Base-by-base conservation (phyloP, 768 basidiomycete genomes). In the Lanmaoa pseudosensibilis region DNA sequence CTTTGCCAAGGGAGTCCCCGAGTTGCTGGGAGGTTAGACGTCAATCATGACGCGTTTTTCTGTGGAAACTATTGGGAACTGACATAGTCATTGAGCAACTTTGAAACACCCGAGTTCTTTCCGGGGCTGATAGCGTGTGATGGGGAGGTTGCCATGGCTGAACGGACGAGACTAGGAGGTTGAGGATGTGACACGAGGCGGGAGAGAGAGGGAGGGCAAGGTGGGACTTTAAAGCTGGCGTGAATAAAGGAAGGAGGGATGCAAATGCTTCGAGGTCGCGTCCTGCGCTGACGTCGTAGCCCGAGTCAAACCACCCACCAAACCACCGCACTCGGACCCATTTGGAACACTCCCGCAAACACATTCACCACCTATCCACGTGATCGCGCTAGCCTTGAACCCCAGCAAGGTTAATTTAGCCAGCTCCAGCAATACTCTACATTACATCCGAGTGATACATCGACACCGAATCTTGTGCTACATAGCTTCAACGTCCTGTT, bases 1-100 rank as follows among this genome's bases (percentile, higher is more conserved):
- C 94, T 73, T 96, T 94, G 50, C 94, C 94, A n/a, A 98, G 81
- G 41, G 88, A 90, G 69, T 98, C 94, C 19, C 94, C 94, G 46
- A 98, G 83, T 94, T 98, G 94, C 93, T 95, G 60, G 34, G 23
- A 49, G 13, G 55, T 38, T 36, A 36, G 44, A 48, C 4, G 41
- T 68, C 52, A 68, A 32, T n/a, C n/a, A n/a, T 12, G 39, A 55
- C 40, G 18, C 41, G 51, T 19, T 39, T 36, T 47, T 21, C 11
- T 7, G 33, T 15, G 21, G 48, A 49, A 46, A 39, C 10, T 9
- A 33, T n/a, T 32, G 34, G 38, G 45, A 38, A 55, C 82, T 56
- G 65, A 86, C 85, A 67, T 85, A 86, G 69, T 86, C 85, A 77
- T 86, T 83, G 61, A 86, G 79, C 39, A 82, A 71, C 67, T 83